Conservation (phyloP, 495 filamentous ascomycete genomes). For the Copromyces sp. region DNA sequence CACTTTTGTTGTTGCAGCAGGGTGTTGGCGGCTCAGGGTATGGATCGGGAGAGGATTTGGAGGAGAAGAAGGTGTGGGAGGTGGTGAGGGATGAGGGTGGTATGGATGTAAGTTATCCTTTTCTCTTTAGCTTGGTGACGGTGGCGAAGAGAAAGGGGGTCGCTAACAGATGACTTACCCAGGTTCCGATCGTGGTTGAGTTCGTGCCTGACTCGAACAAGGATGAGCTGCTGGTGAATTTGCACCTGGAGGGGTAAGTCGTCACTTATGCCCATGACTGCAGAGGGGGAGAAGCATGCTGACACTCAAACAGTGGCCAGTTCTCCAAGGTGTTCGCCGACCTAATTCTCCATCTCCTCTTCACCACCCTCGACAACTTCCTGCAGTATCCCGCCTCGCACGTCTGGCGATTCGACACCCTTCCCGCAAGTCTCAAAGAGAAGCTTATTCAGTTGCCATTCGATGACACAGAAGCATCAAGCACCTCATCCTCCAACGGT, state of each 20-base stretch:
- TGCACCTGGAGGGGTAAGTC: conserved; percentile 18
- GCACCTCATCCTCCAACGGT: background rate
- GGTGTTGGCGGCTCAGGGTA: conserved; percentile 3
- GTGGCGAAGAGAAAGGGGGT: background rate
- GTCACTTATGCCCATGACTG: no score
- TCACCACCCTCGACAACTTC: conserved; percentile 27
- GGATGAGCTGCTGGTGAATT: conserved; percentile 13
- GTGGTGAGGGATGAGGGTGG: conserved; percentile 54
- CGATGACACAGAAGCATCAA: background rate
- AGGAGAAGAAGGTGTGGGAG: conserved; percentile 45
- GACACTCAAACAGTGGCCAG: conserved; percentile 4
- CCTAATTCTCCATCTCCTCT: conserved; percentile 40
- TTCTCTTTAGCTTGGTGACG: background rate
- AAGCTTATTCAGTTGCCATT: background rate
- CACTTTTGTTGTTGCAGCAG: conserved; percentile 63
- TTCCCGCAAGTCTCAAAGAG: conserved; percentile 1
- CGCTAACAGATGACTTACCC: background rate
- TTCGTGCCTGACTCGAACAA: conserved; percentile 37
- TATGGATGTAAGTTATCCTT: conserved; percentile 53
- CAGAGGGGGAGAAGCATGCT: background rate
- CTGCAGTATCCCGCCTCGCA: conserved; percentile 25
- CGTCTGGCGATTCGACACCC: background rate
- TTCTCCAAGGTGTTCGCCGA: conserved; percentile 30
- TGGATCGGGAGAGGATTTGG: no score
- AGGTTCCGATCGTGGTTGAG: conserved; percentile 59